phyloP scores from a whole-genome alignment of 495 filamentous ascomycete genomes.

The Hypoxylon crocopeplum region DNA sequence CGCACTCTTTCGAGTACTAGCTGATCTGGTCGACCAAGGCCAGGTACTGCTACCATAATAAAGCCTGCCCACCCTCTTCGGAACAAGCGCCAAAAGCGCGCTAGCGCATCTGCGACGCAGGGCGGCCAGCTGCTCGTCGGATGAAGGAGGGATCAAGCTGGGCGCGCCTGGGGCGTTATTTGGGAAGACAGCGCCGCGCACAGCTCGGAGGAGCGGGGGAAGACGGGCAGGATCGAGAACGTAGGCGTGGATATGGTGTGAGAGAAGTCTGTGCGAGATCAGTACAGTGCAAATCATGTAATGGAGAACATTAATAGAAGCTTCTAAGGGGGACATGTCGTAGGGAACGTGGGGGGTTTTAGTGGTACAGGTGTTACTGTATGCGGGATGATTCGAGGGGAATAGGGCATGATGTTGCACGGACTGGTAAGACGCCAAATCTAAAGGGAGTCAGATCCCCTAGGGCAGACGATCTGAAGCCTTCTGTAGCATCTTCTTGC shows the following conservation, averaged over 20 bases:
- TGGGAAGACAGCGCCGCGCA: slow-evolving; percentile 79
- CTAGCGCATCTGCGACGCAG: slow-evolving; percentile 61
- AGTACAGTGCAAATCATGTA: slow-evolving; percentile 35
- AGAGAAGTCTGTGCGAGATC: slow-evolving; percentile 70
- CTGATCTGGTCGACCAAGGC: slow-evolving; percentile 31
- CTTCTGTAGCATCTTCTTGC: slow-evolving; percentile 10
- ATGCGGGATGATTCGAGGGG: slow-evolving; percentile 27
- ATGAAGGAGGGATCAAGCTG: slow-evolving; percentile 54
- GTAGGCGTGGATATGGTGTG: slow-evolving; percentile 68
- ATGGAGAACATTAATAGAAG: slow-evolving; percentile 38
- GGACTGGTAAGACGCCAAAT: slow-evolving; percentile 28
- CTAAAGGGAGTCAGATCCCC: slow-evolving; percentile 23
- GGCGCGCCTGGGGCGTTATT: slow-evolving; percentile 67
- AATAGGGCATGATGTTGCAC: slow-evolving; percentile 23
- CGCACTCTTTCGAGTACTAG: slow-evolving; percentile 30
- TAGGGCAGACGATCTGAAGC: slow-evolving; percentile 28
- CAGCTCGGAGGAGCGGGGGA: slow-evolving; percentile 73
- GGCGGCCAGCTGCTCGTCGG: slow-evolving; percentile 52
- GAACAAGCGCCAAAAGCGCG: slow-evolving; percentile 58
- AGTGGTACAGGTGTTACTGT: slow-evolving; percentile 32
- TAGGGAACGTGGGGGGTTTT: slow-evolving; percentile 34
- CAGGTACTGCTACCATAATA: slow-evolving; percentile 56
- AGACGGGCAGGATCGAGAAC: slow-evolving; percentile 72
- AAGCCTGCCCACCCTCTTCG: slow-evolving; percentile 53
- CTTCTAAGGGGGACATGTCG: slow-evolving; percentile 28